A percentile compares a stretch with the other conserved stretches of the same genome.
These are phyloP conservation scores for Umbelopsis ramanniana DNA, from an alignment of 192 early-diverging fungal species.

Conservation along the genomic window DNA sequence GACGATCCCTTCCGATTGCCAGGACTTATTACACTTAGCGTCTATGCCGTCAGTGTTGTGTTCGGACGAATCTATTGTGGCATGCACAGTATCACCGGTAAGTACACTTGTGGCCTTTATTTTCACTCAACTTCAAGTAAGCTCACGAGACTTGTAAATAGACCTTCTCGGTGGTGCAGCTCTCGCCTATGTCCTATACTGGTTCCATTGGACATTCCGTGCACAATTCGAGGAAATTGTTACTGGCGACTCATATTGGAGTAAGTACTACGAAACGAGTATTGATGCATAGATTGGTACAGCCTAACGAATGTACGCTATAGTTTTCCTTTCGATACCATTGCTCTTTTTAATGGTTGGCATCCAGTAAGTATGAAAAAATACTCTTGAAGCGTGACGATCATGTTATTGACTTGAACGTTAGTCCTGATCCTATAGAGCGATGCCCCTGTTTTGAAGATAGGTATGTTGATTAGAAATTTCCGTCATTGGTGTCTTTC, in stretches of 20 bases:
- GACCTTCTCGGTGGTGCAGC: constrained; percentile 75
- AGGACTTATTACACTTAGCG: constrained; percentile 39
- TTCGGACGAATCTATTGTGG: constrained; percentile 84
- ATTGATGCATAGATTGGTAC: constrained; percentile 6
- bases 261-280: constrained; percentile 26
- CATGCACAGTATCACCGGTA: constrained; percentile 79
- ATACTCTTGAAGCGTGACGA: background rate
- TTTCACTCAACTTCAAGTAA: background rate
- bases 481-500: background rate
- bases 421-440: constrained; percentile 68
- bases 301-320: constrained; percentile 35
- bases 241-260: constrained; percentile 40
- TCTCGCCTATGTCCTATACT: constrained; percentile 65
- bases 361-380: constrained; percentile 33
- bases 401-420: constrained; percentile 26
- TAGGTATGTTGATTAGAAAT: constrained; percentile 31
- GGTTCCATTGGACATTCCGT: constrained; percentile 57
- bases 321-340: constrained; percentile 41
- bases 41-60: constrained; percentile 68
- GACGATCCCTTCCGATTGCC: constrained; percentile 46
- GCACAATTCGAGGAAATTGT: constrained; percentile 40
- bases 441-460: constrained; percentile 80
- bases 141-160: background rate
- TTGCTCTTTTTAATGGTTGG: constrained; percentile 35
- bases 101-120: background rate